Conservation (phyloP, 176 grass and related monocot species). For the Coix lacrymajobi region DNA sequence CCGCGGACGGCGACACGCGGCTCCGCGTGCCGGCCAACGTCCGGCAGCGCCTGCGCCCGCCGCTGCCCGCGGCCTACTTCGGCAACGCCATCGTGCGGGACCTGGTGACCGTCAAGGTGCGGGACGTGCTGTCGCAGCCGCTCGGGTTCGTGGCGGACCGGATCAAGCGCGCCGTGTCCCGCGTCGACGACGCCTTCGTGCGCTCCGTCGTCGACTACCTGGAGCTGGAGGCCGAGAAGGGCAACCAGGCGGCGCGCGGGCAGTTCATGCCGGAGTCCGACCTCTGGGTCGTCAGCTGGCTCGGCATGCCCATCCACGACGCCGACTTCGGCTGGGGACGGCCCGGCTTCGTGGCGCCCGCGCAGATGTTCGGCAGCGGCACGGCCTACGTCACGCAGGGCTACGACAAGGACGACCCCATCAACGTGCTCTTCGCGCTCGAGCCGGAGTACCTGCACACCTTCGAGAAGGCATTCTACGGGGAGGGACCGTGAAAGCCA, state of each 20-base stretch:
- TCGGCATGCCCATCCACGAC: constrained; percentile 61
- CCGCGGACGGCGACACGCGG: constrained; percentile 29
- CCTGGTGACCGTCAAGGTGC: constrained; percentile 31
- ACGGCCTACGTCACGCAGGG: constrained; percentile 46
- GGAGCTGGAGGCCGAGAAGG: constrained; percentile 48
- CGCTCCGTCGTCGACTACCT: constrained; percentile 60
- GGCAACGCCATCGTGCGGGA: constrained; percentile 68
- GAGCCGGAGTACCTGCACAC: constrained; percentile 54
- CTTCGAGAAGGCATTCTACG: constrained; percentile 72
- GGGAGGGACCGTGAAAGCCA: not conserved
- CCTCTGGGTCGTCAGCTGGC: constrained; percentile 63
- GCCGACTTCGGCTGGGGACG: constrained; percentile 68
- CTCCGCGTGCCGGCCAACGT: constrained; percentile 62
- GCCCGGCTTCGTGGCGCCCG: constrained; percentile 47
- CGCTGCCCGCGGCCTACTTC: constrained; percentile 39
- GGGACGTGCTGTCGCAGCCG: constrained; percentile 37
- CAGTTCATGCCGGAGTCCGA: constrained; percentile 58
- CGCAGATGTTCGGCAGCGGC: constrained; percentile 64
- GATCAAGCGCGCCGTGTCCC: constrained; percentile 36
- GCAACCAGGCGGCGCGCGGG: constrained; percentile 48
- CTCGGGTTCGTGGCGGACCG: constrained; percentile 39
- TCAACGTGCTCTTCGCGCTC: constrained; percentile 56
- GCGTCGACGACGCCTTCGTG: constrained; percentile 55
- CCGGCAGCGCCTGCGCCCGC: constrained; percentile 50
- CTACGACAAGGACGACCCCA: constrained; percentile 27